Conservation (phyloP, 2,329 filamentous ascomycete species). For the Verticillium tricorpus region DNA sequence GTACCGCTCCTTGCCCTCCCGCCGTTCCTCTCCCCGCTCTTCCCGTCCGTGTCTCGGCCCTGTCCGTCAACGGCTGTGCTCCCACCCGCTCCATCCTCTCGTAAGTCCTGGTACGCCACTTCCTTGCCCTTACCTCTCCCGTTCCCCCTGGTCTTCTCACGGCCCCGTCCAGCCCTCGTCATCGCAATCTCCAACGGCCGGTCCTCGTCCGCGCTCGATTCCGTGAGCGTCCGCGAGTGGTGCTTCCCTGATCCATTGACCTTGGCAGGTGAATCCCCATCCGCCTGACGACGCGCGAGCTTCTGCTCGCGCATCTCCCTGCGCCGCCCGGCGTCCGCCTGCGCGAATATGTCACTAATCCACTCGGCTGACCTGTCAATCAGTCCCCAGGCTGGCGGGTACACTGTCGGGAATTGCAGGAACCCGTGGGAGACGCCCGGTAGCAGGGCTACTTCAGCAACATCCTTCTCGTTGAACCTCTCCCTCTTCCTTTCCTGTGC, state of each 20-base stretch:
- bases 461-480: conserved; percentile 66
- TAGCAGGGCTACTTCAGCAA: conserved; percentile 77
- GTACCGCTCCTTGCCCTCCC: conserved; percentile 26
- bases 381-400: conserved; percentile 85
- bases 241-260: conserved; percentile 18
- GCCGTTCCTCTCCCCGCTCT: conserved; percentile 15
- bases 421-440: conserved; percentile 93
- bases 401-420: conserved; percentile 82
- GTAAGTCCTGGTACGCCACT: conserved; percentile 18
- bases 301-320: conserved; percentile 12
- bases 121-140: conserved; percentile 13
- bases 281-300: conserved; percentile 5
- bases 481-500: conserved; percentile 41
- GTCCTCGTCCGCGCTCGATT: conserved; percentile 75
- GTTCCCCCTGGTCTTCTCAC: conserved; percentile 14
- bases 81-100: conserved; percentile 18
- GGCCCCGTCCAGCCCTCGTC: conserved; percentile 31
- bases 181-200: conserved; percentile 76
- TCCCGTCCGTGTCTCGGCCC: not conserved
- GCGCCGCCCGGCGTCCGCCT: conserved; percentile 37
- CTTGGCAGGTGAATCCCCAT: not conserved
- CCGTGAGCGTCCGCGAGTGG: conserved; percentile 39
- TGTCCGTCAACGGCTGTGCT: not conserved
- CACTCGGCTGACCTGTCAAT: conserved; percentile 74
- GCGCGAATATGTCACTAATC: conserved; percentile 73